Conservation (phyloP, 306 rosid species). For the Lathyrus oleraceus region DNA sequence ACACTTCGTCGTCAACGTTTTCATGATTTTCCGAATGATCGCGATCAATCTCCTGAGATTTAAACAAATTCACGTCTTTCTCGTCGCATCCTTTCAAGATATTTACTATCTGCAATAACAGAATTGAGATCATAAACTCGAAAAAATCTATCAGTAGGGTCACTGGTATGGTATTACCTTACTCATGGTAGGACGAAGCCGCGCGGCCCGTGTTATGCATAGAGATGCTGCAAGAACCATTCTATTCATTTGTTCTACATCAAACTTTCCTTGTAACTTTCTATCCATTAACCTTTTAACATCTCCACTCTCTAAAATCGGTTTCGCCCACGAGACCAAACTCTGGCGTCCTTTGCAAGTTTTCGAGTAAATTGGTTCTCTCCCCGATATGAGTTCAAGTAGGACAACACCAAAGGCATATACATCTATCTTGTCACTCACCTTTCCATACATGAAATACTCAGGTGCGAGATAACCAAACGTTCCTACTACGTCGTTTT, state of each 20-base stretch:
- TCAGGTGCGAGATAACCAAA: conserved; percentile 98
- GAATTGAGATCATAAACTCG: background rate
- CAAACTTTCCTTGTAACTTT: conserved; percentile 56
- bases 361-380: conserved; percentile 60
- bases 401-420: conserved; percentile 93
- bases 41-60: conserved; percentile 1
- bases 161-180: conserved; percentile 48
- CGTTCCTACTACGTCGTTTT: conserved; percentile 75
- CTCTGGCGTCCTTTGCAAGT: conserved; percentile 63
- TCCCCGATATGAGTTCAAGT: conserved; percentile 84
- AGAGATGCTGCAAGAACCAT: conserved; percentile 70
- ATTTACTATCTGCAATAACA: conserved; percentile 55
- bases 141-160: background rate
- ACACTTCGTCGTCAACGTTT: conserved; percentile 81
- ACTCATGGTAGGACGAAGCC: conserved; percentile 73
- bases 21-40: conserved; percentile 51
- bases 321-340: conserved; percentile 70
- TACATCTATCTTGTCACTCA: conserved; percentile 92
- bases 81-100: conserved; percentile 62
- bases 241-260: conserved; percentile 60
- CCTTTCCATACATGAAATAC: conserved; percentile 91
- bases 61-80: conserved; percentile 32
- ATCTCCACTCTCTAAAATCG: conserved; percentile 64
- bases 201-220: conserved; percentile 66
- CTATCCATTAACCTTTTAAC: conserved; percentile 62